phyloP scores from a whole-genome alignment of 164 flowering plant genomes.

The Dillenia turbinata region DNA sequence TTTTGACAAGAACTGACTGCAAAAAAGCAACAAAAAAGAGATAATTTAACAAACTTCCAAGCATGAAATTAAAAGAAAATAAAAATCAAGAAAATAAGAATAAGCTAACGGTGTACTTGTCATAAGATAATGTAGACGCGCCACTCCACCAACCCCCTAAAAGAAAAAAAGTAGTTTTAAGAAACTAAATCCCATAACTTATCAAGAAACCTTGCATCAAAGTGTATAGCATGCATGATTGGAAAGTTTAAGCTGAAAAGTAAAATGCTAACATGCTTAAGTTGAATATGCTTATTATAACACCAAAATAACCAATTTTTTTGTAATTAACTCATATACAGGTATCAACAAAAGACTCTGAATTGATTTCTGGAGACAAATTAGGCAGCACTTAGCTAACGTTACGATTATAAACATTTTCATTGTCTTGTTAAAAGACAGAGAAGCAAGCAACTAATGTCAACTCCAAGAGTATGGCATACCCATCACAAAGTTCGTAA shows the following conservation, averaged over 20 bases:
- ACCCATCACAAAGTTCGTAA: conserved; percentile 84
- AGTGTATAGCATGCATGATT: too few species aligned
- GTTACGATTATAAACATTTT: too few species aligned
- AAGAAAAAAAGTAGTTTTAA: not conserved
- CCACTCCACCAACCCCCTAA: conserved; percentile 63
- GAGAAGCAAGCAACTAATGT: too few species aligned
- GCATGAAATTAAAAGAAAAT: not conserved
- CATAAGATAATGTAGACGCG: conserved; percentile 60
- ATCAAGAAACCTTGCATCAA: too few species aligned
- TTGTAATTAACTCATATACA: too few species aligned
- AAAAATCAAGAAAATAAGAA: not conserved
- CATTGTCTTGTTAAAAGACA: not conserved
- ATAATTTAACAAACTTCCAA: not conserved
- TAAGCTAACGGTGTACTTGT: conserved; percentile 39
- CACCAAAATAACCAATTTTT: too few species aligned
- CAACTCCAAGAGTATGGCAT: conserved; percentile 4
- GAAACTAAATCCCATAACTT: not conserved
- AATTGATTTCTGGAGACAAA: conserved; percentile 5
- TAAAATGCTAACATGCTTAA: too few species aligned
- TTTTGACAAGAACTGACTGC: conserved; percentile 64
- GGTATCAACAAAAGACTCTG: not conserved
- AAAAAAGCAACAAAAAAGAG: conserved; percentile 1
- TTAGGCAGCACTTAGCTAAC: not conserved
- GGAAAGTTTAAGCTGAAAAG: too few species aligned
- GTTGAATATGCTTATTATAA: too few species aligned